Evolutionary conservation across 345 rosid genomes (phyloP), one percentile per base, ranked within the genome.

Genomic region (Populus nigra): DNA sequence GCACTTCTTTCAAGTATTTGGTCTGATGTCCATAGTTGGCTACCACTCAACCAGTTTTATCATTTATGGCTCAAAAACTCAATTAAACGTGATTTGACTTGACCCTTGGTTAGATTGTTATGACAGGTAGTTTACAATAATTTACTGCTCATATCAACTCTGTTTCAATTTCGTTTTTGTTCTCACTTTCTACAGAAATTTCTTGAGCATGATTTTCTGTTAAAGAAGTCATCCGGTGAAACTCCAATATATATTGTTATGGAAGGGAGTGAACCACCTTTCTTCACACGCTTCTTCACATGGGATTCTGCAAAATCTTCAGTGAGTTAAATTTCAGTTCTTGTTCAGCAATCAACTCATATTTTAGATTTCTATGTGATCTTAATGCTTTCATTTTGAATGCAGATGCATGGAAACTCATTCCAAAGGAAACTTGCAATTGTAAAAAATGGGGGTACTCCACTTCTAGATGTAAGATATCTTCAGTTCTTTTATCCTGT

Each of bases 341-440:
- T 49, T 59, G 57, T 73, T 50, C 23, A 57, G 67, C 73, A 50
- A 7, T 74, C 68, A 20, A 13, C 27, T 23, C 23, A 10, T 33
- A 68, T 69, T 77, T 53, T 59, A 41, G 78, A 71, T 49, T 61
- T 69, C 59, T 36, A 68, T 69, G 10, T 68, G 47, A 53, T 33
- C 78, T 78, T 69, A 78, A 53, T 62, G 69, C 27, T 72, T 73
- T 80, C 50, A 53, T 76, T 77, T 75, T 71, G 74, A 53, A 1
- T 78, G 77, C 92, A 96, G 99, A 90, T 96, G 92, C 96, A 85
- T 83, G 99, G 99, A 78, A 88, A 96, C 85, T 94, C 99, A 61
- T 96, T 88, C 86, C 98, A 96, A 83, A 87, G 93, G 84, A 96
- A 90, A 79, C 97, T 96, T 76, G 83, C 92, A 27, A 85, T 96